These are phyloP conservation scores for Thuja plicata DNA, from an alignment of 83 land plant genomes.

Conservation along the genomic window DNA sequence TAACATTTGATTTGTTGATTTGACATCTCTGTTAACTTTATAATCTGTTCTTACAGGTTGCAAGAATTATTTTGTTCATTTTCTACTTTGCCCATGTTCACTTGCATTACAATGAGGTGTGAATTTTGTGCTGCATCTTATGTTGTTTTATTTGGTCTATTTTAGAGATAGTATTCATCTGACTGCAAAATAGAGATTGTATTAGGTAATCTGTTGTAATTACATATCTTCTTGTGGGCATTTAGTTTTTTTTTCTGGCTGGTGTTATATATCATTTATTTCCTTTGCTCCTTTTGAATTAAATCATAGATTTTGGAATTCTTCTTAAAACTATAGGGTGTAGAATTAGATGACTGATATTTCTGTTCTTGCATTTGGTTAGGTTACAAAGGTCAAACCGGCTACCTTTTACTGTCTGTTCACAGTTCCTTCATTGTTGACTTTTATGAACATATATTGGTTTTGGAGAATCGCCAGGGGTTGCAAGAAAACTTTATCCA, in stretches of 20 bases:
- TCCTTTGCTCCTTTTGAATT: background rate
- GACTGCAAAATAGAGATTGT: background rate
- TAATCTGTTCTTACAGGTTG: slow-evolving; percentile 34
- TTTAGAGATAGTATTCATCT: background rate
- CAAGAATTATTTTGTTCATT: slow-evolving; percentile 52
- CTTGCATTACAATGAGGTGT: slow-evolving; percentile 61
- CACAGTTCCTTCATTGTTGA: slow-evolving; percentile 28
- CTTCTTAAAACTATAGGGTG: background rate
- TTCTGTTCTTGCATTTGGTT: slow-evolving; percentile 6
- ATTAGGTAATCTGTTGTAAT: background rate
- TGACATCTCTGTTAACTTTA: background rate
- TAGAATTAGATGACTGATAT: background rate
- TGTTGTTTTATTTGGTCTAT: background rate
- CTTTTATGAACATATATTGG: slow-evolving; percentile 41
- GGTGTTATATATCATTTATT: background rate
- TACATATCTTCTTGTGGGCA: background rate
- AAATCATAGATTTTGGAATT: background rate
- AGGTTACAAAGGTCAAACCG: slow-evolving; percentile 38
- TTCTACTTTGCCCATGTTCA: slow-evolving; percentile 52
- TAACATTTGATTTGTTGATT: background rate
- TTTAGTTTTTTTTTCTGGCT: background rate
- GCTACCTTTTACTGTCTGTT: slow-evolving; percentile 42
- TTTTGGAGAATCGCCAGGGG: slow-evolving; percentile 47
- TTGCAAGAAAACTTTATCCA: slow-evolving; percentile 38
- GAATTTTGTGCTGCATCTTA: background rate